phyloP scores from a whole-genome alignment of 192 early-diverging fungal species.

The Mortierella antarctica region DNA sequence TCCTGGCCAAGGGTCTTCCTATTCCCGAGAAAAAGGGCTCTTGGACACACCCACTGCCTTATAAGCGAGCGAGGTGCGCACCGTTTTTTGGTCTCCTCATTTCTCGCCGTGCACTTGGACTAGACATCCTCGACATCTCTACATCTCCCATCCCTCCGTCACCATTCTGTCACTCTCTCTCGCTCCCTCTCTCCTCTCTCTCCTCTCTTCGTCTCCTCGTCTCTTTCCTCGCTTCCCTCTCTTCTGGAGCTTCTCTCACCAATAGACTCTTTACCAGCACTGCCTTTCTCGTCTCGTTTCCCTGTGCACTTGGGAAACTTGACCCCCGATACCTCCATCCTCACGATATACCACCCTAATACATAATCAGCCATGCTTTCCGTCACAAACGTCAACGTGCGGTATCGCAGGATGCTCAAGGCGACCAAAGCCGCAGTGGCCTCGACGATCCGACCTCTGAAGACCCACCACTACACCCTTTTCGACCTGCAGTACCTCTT shows the following conservation, averaged over 20 bases:
- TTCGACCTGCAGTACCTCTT: conserved; percentile 61
- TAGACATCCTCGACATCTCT: neutral
- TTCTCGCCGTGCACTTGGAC: neutral
- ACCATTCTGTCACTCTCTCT: neutral
- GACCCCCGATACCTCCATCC: neutral
- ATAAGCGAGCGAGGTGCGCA: no score
- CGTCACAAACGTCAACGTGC: conserved; percentile 31
- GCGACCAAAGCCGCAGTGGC: conserved; percentile 19
- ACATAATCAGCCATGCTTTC: conserved; percentile 19
- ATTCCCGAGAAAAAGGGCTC: no score
- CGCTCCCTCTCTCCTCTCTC: neutral
- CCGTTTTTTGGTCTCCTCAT: no score
- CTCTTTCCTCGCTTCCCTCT: no score
- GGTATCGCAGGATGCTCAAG: conserved; percentile 29
- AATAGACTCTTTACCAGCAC: no score
- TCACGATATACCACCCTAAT: neutral
- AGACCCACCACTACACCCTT: conserved; percentile 50
- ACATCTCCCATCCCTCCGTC: neutral
- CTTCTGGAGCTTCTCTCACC: no score
- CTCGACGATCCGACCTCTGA: conserved; percentile 36
- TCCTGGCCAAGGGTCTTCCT: no score
- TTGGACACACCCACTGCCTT: no score
- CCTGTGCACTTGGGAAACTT: neutral
- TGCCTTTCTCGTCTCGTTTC: no score
- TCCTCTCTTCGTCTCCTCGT: neutral